Base-by-base conservation (phyloP, 164 flowering plant species). In the Piper longum region DNA sequence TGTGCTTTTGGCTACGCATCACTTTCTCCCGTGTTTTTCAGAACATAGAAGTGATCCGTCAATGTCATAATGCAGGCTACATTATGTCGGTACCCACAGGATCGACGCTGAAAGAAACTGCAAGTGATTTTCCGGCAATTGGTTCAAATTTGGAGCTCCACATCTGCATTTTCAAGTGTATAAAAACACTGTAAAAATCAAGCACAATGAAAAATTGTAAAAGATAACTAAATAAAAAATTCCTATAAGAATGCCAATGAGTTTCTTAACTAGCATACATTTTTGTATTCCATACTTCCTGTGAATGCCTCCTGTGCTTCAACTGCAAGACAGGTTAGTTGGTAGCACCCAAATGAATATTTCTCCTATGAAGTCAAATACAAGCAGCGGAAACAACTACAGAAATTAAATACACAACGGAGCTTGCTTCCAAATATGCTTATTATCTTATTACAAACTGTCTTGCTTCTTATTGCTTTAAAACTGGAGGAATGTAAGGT, bases 31-130 rank as follows among this genome's bases (percentile, higher is more conserved):
- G 16, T 4, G 56, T 54, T 11, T n/a, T 16, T 19, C 14, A 14
- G 58, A 39, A 41, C 57, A 54, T 40, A 36, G 56, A 19, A 7
- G 69, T 40, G 43, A 71, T 70, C 57, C 36, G 12, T 14, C 58
- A 66, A 19, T 7, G 56, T 62, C 40, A 16, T 48, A 58, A 44
- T 51, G 57, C 60, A n/a, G 41, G 60, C 78, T 83, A 91, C 89
- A 91, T 86, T 17, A 86, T 67, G 68, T 88, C 86, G 17, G 79
- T 83, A 66, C 91, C 96, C 57, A 86, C 82, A 43, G 89, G 93
- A 74, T 88, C 93, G 18, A 91, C 80, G 41, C 86, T 66, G 70
- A 76, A 88, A 70, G 81, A 79, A 64, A 86, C 66, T 55, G 79
- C 71, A 51, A 91, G 75, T 18, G 71, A 40, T 70, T 80, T 81